These are phyloP conservation scores for Anaeramoeba flamelloides DNA, from an alignment of 78 protist species.

Conservation along the genomic window DNA sequence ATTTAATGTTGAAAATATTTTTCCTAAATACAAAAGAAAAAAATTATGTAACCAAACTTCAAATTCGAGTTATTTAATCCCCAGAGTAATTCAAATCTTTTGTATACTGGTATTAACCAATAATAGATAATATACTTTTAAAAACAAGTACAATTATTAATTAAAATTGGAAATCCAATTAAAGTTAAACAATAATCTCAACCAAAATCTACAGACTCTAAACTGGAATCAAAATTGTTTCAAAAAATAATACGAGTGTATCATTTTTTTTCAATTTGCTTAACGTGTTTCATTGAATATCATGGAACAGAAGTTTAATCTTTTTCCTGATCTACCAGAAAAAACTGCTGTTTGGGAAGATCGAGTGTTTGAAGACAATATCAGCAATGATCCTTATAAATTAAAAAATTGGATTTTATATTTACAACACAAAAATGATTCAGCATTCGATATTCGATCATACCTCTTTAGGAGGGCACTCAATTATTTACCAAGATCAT, in stretches of 20 bases:
- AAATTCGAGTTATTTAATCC: too few relatives aligned
- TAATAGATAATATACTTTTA: too few relatives aligned
- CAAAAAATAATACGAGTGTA: neutral
- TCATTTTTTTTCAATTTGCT: neutral
- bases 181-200: neutral
- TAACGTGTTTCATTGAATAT: neutral
- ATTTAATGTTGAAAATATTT: too few relatives aligned
- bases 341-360: neutral
- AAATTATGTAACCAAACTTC: too few relatives aligned
- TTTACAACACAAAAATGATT: neutral
- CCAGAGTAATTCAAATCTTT: too few relatives aligned
- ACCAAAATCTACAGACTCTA: neutral
- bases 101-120: too few relatives aligned
- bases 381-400: neutral
- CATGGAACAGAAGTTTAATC: neutral
- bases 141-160: too few relatives aligned
- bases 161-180: neutral
- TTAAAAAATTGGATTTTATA: constrained; percentile 11
- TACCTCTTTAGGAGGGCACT: constrained; percentile 8
- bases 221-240: neutral
- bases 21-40: too few relatives aligned
- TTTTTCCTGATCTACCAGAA: neutral
- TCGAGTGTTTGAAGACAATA: neutral
- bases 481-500: constrained; percentile 12
- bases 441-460: neutral